Base-by-base conservation (phyloP, 208 protist species). In the Leishmania tropica region DNA sequence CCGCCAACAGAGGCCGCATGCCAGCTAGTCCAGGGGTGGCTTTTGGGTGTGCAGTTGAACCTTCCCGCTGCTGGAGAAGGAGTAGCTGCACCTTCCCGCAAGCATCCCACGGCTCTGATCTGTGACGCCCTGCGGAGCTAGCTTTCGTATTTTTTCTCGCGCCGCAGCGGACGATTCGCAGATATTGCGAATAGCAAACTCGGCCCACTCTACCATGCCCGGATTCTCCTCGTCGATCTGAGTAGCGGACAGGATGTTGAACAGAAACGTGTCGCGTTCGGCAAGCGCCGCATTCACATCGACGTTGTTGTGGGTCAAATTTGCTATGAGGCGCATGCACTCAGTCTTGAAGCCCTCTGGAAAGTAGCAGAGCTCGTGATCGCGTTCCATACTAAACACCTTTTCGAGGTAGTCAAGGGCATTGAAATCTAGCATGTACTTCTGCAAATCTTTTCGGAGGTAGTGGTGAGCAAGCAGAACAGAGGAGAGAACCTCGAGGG, bases 181-280 rank as follows among this genome's bases (percentile, higher is more conserved):
- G 47, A 98, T 85, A 80, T 98, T 98, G 45, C 94, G 89, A 58
- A 98, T 94, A 19, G 87, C 83, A 76, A 98, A 98, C 78, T 96
- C 87, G 28, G 95, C 90, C 94, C 95, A 98, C 80, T 98, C 92
- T 2, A 90, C 92, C 88, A 97, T 94, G 28, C 93, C 92, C 24
- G 95, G 92, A 79, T 98, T 98, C 51, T 98, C 95, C 71, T 94
- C 93, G 76, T 98, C 95, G 75, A 97, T 92, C 15, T 89, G 86
- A 21, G 94, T 97, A 15, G 88, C 88, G 3, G 85, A 90, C 15
- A 98, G 88, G 67, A 97, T 83, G 42, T 84, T 76, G 21, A 78
- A 79, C 19, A 97, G 85, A 51, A 96, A 79, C 47, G 76, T 37
- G n/a, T 88, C 79, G 80, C 93, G 79, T 40, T 54, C 68, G 6